Evolutionary conservation across 768 basidiomycete genomes (phyloP), one percentile per base, ranked within the genome.

Genomic region (Pleurotus citrinopileatus): DNA sequence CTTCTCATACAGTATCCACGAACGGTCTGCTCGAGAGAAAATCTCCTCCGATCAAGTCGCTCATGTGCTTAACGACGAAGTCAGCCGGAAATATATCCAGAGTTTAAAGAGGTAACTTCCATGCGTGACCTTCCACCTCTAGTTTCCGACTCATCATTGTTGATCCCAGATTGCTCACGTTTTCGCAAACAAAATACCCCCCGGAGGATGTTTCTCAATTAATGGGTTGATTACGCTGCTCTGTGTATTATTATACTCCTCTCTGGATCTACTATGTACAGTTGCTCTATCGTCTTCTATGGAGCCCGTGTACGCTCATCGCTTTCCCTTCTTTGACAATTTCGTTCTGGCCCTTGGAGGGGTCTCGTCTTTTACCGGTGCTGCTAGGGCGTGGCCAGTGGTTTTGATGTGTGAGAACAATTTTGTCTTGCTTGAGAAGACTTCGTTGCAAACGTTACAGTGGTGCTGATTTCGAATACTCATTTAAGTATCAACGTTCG

Each of bases 51-150:
- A 98, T 68, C 92, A 95, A 66, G 94, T 99, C 6, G 97, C 96
- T 0, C 97, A 99, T 68, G 97, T 98, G 2, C 68, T 99, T 55
- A 99, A 99, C 67, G 97, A 99, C 63, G 97, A 99, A 82, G 93
- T 98, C 64, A 94, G 92, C 63, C 81, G 97, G 57, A 99, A 98
- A 70, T 99, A 98, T 66, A 98, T 99, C 54, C 97, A 98, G 72
- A 97, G 93, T 66, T 68, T 98, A 51, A 98, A 98, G 73, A 74
- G 95, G 94, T 92, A 60, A n/a, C 75, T 26, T 27, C 15, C 22
- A 25, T n/a, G 15, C 15, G 25, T 47, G 37, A 29, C 10, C 36
- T 42, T 10, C 17, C n/a, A 46, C n/a, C 45, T 38, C 22, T 54
- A 28, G 37, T 8, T 25, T 20, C 32, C 28, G 47, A 13, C 52